Evolutionary conservation across 164 flowering plant species (phyloP), one percentile per base, ranked within the genome.

Genomic region (Vitis vinifera): DNA sequence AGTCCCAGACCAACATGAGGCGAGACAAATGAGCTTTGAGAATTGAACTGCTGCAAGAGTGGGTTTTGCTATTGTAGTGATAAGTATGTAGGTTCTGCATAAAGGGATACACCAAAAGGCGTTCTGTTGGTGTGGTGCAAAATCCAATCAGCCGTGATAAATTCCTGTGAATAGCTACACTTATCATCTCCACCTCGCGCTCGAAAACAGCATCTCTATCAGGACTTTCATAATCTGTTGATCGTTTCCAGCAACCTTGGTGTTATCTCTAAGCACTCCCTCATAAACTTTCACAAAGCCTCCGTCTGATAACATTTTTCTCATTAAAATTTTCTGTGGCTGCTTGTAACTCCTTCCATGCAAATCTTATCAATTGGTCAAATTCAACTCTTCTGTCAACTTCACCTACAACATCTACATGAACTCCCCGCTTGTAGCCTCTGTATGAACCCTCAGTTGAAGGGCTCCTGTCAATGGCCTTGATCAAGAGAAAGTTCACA

Each of bases 151-250:
- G 75, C 63, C 91, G 86, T 66, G 92, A 75, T 31, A 94, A 87
- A 75, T 94, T 92, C 76, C 77, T 78, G 69, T 94, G 98, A 78
- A 91, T 97, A 58, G 97, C 98, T n/a, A 94, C 93, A 75, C 98
- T 88, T 72, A 94, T 94, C 97, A 94, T 88, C 84, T 94, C 98
- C 71, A 94, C 97, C 75, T 94, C 98, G 55, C 97, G 92, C 65
- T 92, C 91, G 67, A 92, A 94, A 23, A 97, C 94, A 67, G 89
- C 88, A 78, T 92, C 98, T 50, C 97, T 95, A 37, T 96, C 94
- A 16, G 99, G 98, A 74, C 94, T 92, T 73, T 94, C 91, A 70
- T 85, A 84, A 78, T 94, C 94, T 63, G 91, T 94, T 60, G 92
- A 77, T 47, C 99, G 84, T 74, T 94, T 94, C 55, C 98, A 17